Percentiles rank a stretch among this genome's conserved stretches.
Conservation (phyloP, 2,329 filamentous ascomycete species). For the Ceratocystis smalleyi region DNA sequence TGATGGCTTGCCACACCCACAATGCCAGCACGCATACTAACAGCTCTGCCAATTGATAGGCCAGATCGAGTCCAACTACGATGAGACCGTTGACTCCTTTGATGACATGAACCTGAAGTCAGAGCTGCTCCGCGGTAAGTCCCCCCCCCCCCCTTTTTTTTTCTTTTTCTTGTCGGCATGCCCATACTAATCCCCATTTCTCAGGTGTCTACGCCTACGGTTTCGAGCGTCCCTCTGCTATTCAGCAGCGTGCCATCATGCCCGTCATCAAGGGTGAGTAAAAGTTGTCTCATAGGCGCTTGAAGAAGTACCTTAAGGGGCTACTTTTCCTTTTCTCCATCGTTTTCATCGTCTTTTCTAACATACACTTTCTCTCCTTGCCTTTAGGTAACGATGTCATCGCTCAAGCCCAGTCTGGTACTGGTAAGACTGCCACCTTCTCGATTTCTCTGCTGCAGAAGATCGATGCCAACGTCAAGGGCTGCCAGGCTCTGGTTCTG, state of each 20-base stretch:
- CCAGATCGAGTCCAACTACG: constrained; percentile 99
- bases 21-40: not conserved
- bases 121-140: constrained; percentile 77
- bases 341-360: not conserved
- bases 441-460: constrained; percentile 98
- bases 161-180: not conserved
- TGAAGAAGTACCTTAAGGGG: not conserved
- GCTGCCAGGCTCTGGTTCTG: constrained; percentile 94
- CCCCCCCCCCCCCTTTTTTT: constrained; percentile 6
- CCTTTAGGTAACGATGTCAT: constrained; percentile 84
- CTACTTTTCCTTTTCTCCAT: not conserved
- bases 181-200: not conserved
- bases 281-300: not conserved
- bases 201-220: constrained; percentile 94
- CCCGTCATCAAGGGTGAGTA: constrained; percentile 94
- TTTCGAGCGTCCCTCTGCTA: constrained; percentile 99
- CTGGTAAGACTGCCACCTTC: constrained; percentile 99
- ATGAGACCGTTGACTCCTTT: constrained; percentile 98
- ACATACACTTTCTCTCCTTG: not conserved
- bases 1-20: not conserved
- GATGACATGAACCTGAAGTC: constrained; percentile 95
- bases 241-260: constrained; percentile 99
- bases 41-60: constrained; percentile 35
- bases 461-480: constrained; percentile 87
- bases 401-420: constrained; percentile 98